Conservation (phyloP, 1,139 yeast genomes). For the Pichia sp. region DNA sequence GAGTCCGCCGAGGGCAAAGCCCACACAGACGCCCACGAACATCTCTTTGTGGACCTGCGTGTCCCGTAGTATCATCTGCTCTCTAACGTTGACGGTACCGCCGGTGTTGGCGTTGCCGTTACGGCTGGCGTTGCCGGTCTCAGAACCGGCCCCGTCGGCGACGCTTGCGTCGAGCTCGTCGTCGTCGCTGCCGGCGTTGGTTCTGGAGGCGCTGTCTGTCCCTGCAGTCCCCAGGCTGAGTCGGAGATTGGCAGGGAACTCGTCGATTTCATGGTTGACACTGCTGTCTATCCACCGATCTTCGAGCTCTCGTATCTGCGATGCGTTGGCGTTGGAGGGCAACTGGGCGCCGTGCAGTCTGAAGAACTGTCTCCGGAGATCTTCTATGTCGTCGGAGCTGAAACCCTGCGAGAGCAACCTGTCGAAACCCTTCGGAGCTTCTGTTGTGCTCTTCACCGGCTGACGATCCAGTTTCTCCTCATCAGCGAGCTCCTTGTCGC, state of each 20-base stretch:
- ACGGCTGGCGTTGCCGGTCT: constrained; percentile 7
- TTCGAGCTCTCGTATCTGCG: constrained; percentile 59
- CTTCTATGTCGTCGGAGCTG: constrained; percentile 67
- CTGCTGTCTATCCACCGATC: constrained; percentile 91
- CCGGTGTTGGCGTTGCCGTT: background rate
- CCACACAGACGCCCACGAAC: constrained; percentile 59
- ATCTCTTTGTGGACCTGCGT: constrained; percentile 50
- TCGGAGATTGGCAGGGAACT: constrained; percentile 32
- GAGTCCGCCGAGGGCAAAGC: constrained; percentile 61
- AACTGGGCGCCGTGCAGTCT: constrained; percentile 54
- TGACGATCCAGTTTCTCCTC: constrained; percentile 62
- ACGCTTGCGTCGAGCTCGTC: constrained; percentile 7
- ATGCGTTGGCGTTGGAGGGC: constrained; percentile 28
- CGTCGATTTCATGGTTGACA: constrained; percentile 45
- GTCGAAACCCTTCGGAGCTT: constrained; percentile 84
- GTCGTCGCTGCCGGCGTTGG: constrained; percentile 7
- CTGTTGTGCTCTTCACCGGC: constrained; percentile 49
- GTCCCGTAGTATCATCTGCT: constrained; percentile 32
- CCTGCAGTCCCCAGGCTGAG: constrained; percentile 23
- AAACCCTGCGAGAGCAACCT: constrained; percentile 80
- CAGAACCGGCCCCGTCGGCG: constrained; percentile 6
- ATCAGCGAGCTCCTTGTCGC: constrained; percentile 52
- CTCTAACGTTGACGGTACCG: background rate
- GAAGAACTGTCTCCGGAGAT: constrained; percentile 70
- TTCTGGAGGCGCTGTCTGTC: constrained; percentile 6